A percentile compares a stretch with the other conserved stretches of the same genome.
Conservation (phyloP, 176 grass and related monocot genomes). For the Zizania latifolia region DNA sequence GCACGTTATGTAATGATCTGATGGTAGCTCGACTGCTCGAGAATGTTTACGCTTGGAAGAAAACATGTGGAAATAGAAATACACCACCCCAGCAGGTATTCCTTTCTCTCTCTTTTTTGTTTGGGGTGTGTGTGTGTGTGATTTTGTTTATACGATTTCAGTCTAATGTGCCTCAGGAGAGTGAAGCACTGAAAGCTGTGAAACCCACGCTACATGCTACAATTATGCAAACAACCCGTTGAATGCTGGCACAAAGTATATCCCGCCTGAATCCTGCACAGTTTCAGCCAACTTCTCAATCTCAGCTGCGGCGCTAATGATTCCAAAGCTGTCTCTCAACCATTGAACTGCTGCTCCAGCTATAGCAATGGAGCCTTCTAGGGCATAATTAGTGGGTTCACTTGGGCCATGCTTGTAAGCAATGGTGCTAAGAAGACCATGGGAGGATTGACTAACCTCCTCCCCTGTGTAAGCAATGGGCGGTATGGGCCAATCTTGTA, state of each 20-base stretch:
- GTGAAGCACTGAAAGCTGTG: too few species aligned
- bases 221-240: conserved; percentile 86
- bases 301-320: conserved; percentile 50
- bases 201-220: too few species aligned
- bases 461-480: conserved; percentile 89
- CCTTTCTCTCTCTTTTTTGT: too few species aligned
- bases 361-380: conserved; percentile 94
- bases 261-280: conserved; percentile 62
- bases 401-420: conserved; percentile 73
- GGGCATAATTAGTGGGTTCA: conserved; percentile 61
- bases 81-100: too few species aligned
- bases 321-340: conserved; percentile 78
- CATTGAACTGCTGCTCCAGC: conserved; percentile 93
- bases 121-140: too few species aligned
- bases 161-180: too few species aligned
- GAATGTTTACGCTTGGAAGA: too few species aligned
- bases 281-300: conserved; percentile 63
- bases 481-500: too few species aligned
- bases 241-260: conserved; percentile 92
- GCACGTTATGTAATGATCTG: too few species aligned
- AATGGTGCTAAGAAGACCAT: conserved; percentile 76
- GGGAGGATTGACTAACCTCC: conserved; percentile 49
- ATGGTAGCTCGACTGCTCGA: too few species aligned
- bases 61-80: too few species aligned
- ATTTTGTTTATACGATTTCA: too few species aligned